Base-by-base conservation (phyloP, 2,329 filamentous ascomycete genomes). In the Fusarium mexicanum region DNA sequence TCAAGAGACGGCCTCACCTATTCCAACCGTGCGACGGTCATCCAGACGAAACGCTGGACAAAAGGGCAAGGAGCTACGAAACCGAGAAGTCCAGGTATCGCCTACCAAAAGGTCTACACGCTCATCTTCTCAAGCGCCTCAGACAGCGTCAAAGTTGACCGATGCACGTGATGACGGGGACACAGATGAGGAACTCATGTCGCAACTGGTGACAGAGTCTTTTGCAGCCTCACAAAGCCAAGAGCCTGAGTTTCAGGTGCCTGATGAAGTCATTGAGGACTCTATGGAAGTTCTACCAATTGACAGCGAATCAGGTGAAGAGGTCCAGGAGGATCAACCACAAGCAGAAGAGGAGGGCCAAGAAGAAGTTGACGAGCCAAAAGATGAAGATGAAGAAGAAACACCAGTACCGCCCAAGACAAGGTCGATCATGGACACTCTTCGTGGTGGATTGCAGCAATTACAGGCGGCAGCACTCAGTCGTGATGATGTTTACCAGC, bases 401-500 rank as follows among this genome's bases (percentile, higher is more conserved):
- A 47, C 47, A 24, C 40, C 48, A 29, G 60, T 55, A n/a, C 62
- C 62, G 31, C 64, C 63, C 59, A 75, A 72, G 41, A 61, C 76
- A 16, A 55, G 47, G 38, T 71, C 76, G 9, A 80, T 85, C 46
- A 74, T 84, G 67, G 72, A 77, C 22, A 78, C 80, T 35, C 75
- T 85, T 37, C 79, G 80, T 29, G 79, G 75, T 40, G 82, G 82
- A 1, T 81, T 96, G 31, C 85, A 86, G 26, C 87, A 90, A 72
- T 85, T 95, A 66, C 88, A 87, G 61, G 84, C 83, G 35, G 86
- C 91, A 29, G 85, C 88, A 22, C 82, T 97, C 47, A 90, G 90
- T 22, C 87, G 89, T 17, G 86, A 89, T 17, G 91, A 94, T 69
- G 89, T 94, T 61, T 87, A 91, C 67, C 87, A 92, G 79, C 87